phyloP scores from a whole-genome alignment of 208 protist species.

The Wallacemonas sp. region DNA sequence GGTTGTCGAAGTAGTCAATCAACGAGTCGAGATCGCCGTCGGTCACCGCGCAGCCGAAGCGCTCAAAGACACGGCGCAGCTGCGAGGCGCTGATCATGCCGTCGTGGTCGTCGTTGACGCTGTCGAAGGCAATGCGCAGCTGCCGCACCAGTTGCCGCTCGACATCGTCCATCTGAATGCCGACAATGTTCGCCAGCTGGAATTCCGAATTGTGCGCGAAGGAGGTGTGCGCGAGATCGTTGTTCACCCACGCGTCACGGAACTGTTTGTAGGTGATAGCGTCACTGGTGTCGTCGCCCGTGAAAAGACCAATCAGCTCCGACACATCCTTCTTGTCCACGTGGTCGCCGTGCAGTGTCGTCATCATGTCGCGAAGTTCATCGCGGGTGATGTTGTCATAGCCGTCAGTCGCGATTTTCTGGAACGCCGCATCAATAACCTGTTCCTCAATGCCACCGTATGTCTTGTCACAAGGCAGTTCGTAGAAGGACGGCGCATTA shows the following conservation, averaged over 20 bases:
- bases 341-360: conserved; percentile 56
- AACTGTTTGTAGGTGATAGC: conserved; percentile 83
- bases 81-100: conserved; percentile 72
- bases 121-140: conserved; percentile 81
- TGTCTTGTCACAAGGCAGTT: not conserved
- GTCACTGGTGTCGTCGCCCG: conserved; percentile 40
- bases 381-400: conserved; percentile 79
- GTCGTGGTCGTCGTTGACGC: conserved; percentile 77
- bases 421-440: conserved; percentile 65
- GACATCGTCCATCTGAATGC: conserved; percentile 68
- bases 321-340: conserved; percentile 56
- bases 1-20: conserved; percentile 78
- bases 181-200: conserved; percentile 81
- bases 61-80: conserved; percentile 67
- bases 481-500: not conserved
- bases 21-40: conserved; percentile 69
- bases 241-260: conserved; percentile 80
- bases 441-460: conserved; percentile 65
- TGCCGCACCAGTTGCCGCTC: conserved; percentile 77
- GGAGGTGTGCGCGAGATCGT: conserved; percentile 60
- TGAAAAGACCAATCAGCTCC: conserved; percentile 79
- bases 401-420: conserved; percentile 78
- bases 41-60: conserved; percentile 45
- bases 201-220: conserved; percentile 69
- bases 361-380: conserved; percentile 86